phyloP scores from a whole-genome alignment of 164 flowering plant species.

The Nymphaea colorata region DNA sequence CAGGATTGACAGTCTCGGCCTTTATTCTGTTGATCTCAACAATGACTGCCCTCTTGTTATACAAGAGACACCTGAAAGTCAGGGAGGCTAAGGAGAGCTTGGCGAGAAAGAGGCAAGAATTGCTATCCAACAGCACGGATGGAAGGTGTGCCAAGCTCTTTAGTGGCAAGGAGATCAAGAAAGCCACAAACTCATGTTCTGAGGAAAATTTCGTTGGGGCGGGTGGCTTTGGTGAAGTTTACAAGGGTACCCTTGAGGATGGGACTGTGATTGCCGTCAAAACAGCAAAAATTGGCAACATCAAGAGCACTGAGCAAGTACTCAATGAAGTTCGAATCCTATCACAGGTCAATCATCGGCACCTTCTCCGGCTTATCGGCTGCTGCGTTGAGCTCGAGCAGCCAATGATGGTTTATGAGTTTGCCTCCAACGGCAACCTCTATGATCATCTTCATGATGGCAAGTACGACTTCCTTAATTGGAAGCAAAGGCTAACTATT shows the following conservation, averaged over 20 bases:
- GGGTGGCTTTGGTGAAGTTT: neutral
- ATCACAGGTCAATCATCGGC: slow-evolving; percentile 1
- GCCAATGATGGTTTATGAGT: slow-evolving; percentile 3
- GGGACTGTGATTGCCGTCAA: slow-evolving; percentile 1
- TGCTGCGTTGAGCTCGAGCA: neutral
- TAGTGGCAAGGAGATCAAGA: slow-evolving; percentile 41
- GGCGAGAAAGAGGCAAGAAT: slow-evolving; percentile 35
- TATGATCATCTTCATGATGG: slow-evolving; percentile 1
- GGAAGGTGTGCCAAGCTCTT: slow-evolving; percentile 39
- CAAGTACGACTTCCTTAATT: neutral
- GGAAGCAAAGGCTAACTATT: neutral
- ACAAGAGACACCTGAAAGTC: neutral
- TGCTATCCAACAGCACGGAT: slow-evolving; percentile 32
- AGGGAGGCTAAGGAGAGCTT: slow-evolving; percentile 8
- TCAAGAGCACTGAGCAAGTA: neutral
- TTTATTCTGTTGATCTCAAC: neutral
- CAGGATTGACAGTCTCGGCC: neutral
- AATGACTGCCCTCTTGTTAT: neutral
- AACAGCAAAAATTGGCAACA: neutral
- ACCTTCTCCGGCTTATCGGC: neutral
- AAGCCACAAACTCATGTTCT: slow-evolving; percentile 37
- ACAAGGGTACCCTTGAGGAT: slow-evolving; percentile 1
- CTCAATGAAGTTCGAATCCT: slow-evolving; percentile 1
- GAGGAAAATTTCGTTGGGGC: slow-evolving; percentile 15
- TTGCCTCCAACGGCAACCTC: neutral